Conservation (phyloP, 1,139 yeast species). For the Protomyces lactucae-debilis region DNA sequence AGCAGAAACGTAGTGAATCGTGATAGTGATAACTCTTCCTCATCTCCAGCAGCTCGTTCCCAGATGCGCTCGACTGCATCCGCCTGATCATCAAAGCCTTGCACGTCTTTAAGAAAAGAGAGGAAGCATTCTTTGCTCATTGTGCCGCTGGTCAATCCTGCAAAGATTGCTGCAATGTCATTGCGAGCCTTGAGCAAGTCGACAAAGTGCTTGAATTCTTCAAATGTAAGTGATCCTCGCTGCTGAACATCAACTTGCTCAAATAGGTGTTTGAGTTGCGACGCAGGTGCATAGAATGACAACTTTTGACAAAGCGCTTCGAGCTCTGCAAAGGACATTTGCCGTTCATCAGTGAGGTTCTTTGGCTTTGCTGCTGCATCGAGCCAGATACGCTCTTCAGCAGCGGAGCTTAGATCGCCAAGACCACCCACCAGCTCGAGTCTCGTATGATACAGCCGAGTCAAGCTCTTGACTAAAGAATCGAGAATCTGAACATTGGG, state of each 20-base stretch:
- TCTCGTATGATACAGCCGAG: slow-evolving; percentile 42
- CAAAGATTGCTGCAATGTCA: slow-evolving; percentile 48
- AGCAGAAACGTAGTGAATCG: slow-evolving; percentile 51
- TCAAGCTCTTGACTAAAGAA: slow-evolving; percentile 48
- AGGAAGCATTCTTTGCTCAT: slow-evolving; percentile 45
- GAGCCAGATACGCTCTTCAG: background rate
- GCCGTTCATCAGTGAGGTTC: slow-evolving; percentile 40
- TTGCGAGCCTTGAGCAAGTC: slow-evolving; percentile 49
- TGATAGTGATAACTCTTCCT: slow-evolving; percentile 39
- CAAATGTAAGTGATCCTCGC: slow-evolving; percentile 53
- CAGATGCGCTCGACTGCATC: slow-evolving; percentile 1
- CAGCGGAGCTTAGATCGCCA: background rate
- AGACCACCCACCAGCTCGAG: slow-evolving; percentile 21
- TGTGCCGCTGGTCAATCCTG: background rate
- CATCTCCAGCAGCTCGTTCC: slow-evolving; percentile 7
- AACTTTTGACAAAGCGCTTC: slow-evolving; percentile 59
- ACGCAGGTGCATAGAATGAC: slow-evolving; percentile 58
- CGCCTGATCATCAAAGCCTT: slow-evolving; percentile 36
- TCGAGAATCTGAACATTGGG: slow-evolving; percentile 58
- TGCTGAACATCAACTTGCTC: slow-evolving; percentile 47
- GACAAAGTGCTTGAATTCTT: slow-evolving; percentile 70
- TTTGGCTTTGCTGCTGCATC: background rate
- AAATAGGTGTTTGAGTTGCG: slow-evolving; percentile 45
- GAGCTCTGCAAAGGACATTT: slow-evolving; percentile 64
- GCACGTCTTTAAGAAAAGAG: slow-evolving; percentile 49